phyloP scores from a whole-genome alignment of 73 alveolate species.

The Blepharisma japonicum region DNA sequence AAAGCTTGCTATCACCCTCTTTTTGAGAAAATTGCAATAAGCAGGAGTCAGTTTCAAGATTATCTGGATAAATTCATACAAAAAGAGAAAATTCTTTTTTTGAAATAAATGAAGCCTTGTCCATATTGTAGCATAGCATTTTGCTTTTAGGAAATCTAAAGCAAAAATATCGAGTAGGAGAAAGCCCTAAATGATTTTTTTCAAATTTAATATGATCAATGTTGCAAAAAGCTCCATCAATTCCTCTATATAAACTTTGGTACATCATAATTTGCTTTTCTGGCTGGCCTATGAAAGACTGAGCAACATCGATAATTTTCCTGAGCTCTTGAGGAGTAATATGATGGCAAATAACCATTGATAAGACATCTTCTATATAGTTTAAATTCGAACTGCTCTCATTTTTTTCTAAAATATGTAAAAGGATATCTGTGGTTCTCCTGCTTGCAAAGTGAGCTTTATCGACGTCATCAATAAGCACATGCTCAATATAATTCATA shows the following conservation, averaged over 20 bases:
- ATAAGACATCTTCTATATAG: background rate
- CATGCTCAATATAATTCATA: background rate
- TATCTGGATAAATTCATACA: constrained; percentile 6
- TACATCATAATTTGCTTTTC: constrained; percentile 6
- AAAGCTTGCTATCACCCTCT: background rate
- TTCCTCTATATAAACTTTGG: background rate
- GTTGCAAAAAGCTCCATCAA: background rate
- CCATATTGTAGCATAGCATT: background rate
- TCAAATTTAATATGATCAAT: background rate
- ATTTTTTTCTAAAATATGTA: background rate
- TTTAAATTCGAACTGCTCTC: background rate
- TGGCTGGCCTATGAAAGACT: background rate
- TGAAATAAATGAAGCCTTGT: background rate
- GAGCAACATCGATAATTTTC: background rate
- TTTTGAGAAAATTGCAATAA: background rate
- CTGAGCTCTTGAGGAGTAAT: background rate
- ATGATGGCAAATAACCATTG: background rate
- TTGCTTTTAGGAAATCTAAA: background rate
- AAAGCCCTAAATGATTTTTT: background rate
- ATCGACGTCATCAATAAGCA: background rate
- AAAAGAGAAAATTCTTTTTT: constrained; percentile 12
- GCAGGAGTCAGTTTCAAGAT: background rate
- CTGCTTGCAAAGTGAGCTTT: background rate
- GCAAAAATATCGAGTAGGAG: constrained; percentile 27
- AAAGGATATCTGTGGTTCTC: background rate